These are phyloP conservation scores for Trichoderma harzianum DNA, from an alignment of 2,329 filamentous ascomycete species.

Conservation along the genomic window DNA sequence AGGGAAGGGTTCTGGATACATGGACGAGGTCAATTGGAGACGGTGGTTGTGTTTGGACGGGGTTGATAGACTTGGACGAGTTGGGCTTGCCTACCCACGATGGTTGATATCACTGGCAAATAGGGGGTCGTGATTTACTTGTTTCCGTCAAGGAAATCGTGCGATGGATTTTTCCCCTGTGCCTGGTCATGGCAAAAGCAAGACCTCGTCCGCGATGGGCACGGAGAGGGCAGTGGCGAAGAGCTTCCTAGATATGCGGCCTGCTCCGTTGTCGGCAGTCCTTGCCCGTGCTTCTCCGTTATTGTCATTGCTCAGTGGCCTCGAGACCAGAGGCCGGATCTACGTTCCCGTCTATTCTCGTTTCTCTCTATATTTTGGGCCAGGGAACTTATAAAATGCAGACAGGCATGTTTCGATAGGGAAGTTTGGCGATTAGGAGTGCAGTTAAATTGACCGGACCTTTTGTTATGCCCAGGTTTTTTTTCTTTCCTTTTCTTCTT, in stretches of 20 bases:
- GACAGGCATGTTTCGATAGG: conserved; percentile 44
- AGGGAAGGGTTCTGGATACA: conserved; percentile 19
- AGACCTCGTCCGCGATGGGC: background rate
- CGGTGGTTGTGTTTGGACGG: conserved; percentile 7
- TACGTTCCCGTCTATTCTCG: conserved; percentile 21
- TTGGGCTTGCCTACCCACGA: conserved; percentile 7
- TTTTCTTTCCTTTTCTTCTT: background rate
- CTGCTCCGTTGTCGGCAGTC: background rate
- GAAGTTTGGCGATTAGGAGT: conserved; percentile 51
- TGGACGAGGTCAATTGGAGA: conserved; percentile 14
- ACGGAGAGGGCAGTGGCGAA: background rate
- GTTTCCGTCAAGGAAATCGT: background rate
- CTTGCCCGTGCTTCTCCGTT: conserved; percentile 2
- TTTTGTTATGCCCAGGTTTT: conserved; percentile 17
- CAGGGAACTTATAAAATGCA: conserved; percentile 36
- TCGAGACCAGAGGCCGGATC: conserved; percentile 24
- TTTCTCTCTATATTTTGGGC: conserved; percentile 31
- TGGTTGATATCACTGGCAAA: conserved; percentile 1
- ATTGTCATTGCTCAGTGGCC: conserved; percentile 18
- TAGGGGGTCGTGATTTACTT: background rate
- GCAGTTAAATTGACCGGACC: conserved; percentile 41
- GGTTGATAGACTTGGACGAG: conserved; percentile 7
- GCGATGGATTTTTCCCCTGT: background rate
- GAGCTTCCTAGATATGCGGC: conserved; percentile 2
- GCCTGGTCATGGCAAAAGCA: background rate